Conservation (phyloP, 179 eudicot species). For the Nepenthes alata region DNA sequence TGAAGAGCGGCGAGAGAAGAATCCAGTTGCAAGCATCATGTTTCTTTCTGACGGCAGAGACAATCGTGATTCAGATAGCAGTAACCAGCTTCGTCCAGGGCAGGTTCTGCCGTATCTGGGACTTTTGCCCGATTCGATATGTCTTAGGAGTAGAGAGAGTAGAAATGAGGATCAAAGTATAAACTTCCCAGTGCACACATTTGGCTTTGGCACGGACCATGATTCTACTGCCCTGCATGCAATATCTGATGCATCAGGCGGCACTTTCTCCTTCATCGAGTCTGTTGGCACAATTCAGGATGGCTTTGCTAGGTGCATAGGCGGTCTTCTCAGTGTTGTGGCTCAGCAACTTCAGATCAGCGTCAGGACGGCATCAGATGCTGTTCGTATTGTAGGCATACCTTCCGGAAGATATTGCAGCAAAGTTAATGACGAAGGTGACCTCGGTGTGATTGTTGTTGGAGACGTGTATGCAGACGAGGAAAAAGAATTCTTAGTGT, state of each 20-base stretch:
- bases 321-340: conserved; percentile 53
- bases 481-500: conserved; percentile 38
- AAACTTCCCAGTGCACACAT: conserved; percentile 31
- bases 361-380: conserved; percentile 18
- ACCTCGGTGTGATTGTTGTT: conserved; percentile 17
- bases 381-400: conserved; percentile 24
- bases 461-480: conserved; percentile 57
- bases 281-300: conserved; percentile 40
- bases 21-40: conserved; percentile 49
- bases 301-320: conserved; percentile 57
- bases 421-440: conserved; percentile 9
- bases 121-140: conserved; percentile 11
- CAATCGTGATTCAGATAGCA: conserved; percentile 14
- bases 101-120: too few species aligned
- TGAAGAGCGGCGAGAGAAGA: conserved; percentile 29
- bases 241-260: conserved; percentile 46
- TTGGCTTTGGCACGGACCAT: conserved; percentile 51
- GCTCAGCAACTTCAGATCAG: conserved; percentile 31
- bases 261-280: conserved; percentile 48
- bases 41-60: conserved; percentile 50
- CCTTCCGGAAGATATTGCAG: conserved; percentile 26
- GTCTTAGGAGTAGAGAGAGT: neutral
- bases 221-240: conserved; percentile 42
- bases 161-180: too few species aligned
- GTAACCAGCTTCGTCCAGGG: neutral